Conservation (phyloP, 495 filamentous ascomycete genomes). For the Penicillium paradoxum region DNA sequence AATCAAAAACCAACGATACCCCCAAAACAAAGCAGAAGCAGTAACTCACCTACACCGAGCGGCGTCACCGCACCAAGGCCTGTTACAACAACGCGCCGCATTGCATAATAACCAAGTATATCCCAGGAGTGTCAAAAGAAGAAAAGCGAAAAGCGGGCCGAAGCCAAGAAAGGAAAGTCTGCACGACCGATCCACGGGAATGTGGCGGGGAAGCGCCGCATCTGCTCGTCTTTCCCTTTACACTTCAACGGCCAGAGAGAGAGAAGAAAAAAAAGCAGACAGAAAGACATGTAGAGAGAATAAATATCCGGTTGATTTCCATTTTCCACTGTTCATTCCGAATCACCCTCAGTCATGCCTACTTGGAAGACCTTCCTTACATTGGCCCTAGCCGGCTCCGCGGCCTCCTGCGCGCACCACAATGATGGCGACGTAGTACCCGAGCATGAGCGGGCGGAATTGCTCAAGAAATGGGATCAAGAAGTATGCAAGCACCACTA, state of each 20-base stretch:
- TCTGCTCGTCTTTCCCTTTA: slow-evolving; percentile 28
- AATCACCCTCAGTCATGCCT: slow-evolving; percentile 7
- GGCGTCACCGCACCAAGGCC: slow-evolving; percentile 91
- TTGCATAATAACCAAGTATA: slow-evolving; percentile 39
- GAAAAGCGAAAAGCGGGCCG: slow-evolving; percentile 9
- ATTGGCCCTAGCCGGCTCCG: slow-evolving; percentile 34
- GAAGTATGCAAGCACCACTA: slow-evolving; percentile 32
- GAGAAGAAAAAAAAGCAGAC: slow-evolving; percentile 7
- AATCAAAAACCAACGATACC: neutral
- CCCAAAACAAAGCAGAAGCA: neutral
- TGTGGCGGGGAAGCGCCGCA: slow-evolving; percentile 13
- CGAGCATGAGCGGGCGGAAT: slow-evolving; percentile 39
- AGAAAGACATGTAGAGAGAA: slow-evolving; percentile 2
- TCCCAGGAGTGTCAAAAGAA: slow-evolving; percentile 2
- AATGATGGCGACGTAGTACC: slow-evolving; percentile 37
- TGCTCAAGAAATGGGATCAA: slow-evolving; percentile 50
- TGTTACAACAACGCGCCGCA: slow-evolving; percentile 94
- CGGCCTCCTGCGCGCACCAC: slow-evolving; percentile 36
- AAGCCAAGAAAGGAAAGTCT: slow-evolving; percentile 44
- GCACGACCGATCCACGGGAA: slow-evolving; percentile 29
- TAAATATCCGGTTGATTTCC: slow-evolving; percentile 9
- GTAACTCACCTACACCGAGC: slow-evolving; percentile 67
- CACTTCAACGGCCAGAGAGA: slow-evolving; percentile 10
- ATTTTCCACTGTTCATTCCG: slow-evolving; percentile 13
- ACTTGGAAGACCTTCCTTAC: slow-evolving; percentile 30